Evolutionary conservation across 2,329 filamentous ascomycete genomes (phyloP), one percentile per base, ranked within the genome.

Genomic region (Hypoxylon sp.): DNA sequence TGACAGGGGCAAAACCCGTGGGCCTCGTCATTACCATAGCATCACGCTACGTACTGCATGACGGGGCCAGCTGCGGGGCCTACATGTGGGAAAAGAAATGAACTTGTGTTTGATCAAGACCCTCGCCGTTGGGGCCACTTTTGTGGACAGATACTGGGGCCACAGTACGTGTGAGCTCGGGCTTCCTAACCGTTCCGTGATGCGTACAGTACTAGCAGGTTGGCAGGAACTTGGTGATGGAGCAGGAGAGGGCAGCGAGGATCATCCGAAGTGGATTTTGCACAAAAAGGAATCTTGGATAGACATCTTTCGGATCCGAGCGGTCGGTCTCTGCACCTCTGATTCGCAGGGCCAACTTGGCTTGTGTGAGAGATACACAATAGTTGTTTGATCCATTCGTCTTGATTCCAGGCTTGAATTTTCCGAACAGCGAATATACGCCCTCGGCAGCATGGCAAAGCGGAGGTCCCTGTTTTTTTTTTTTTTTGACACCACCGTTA

Each of bases 231-330:
- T 34, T 63, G 59, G 64, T 63, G 53, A 65, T 67, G 61, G 57
- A 50, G 56, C 17, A 19, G 37, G n/a, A 41, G 37, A 41, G n/a
- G 37, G n/a, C 34, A 56, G 51, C 53, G 67, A 63, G 56, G 64
- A 62, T 59, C 61, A 61, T 58, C 59, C 37, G 57, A 54, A 60
- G 67, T 59, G 56, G 53, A 47, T 22, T 20, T 46, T 61, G 56
- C 30, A 58, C n/a, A 56, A 56, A 60, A 47, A 48, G 58, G 61
- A 67, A 67, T 69, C 65, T 69, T 65, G 62, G 65, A 60, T 51
- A 64, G 60, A 59, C 60, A 58, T 60, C 56, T 58, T 65, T 66
- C 68, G 68, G 68, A 67, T 68, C 68, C 68, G 68, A 69, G 59
- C 60, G 60, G 62, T 52, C 53, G 67, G 67, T 64, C 57, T 47